These are phyloP conservation scores for Sugiyamaella xylanicola DNA, from an alignment of 1,139 yeast genomes.

Conservation along the genomic window DNA sequence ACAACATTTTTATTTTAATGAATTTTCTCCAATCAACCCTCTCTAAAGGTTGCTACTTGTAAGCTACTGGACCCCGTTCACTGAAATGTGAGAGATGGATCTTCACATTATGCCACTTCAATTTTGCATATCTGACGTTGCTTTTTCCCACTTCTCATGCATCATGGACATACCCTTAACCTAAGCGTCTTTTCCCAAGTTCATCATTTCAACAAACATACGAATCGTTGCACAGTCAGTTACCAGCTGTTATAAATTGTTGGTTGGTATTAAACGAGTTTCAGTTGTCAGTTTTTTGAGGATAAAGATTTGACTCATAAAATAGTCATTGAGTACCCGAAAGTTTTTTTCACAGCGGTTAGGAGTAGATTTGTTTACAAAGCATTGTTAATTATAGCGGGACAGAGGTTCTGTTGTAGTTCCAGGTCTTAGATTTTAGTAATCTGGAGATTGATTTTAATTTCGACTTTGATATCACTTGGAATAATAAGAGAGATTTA, in stretches of 20 bases:
- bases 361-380: not conserved
- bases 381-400: no score
- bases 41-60: not conserved
- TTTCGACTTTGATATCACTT: no score
- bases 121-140: slow-evolving; percentile 15
- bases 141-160: slow-evolving; percentile 12
- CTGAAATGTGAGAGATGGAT: not conserved
- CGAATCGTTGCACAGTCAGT: not conserved
- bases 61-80: not conserved
- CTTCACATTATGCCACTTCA: slow-evolving; percentile 16
- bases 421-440: no score
- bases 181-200: slow-evolving; percentile 12
- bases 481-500: no score
- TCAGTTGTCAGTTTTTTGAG: no score
- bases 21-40: no score
- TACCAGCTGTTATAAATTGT: not conserved
- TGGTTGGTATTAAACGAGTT: no score
- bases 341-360: not conserved
- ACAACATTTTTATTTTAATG: no score
- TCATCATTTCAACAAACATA: slow-evolving; percentile 14
- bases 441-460: no score
- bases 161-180: slow-evolving; percentile 9
- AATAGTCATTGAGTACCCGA: no score
- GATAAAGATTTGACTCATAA: not conserved
- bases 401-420: no score